Percentiles rank a stretch among this genome's conserved stretches.
Conservation (phyloP, 169 alveolate species). For the Eimeria acervulina region DNA sequence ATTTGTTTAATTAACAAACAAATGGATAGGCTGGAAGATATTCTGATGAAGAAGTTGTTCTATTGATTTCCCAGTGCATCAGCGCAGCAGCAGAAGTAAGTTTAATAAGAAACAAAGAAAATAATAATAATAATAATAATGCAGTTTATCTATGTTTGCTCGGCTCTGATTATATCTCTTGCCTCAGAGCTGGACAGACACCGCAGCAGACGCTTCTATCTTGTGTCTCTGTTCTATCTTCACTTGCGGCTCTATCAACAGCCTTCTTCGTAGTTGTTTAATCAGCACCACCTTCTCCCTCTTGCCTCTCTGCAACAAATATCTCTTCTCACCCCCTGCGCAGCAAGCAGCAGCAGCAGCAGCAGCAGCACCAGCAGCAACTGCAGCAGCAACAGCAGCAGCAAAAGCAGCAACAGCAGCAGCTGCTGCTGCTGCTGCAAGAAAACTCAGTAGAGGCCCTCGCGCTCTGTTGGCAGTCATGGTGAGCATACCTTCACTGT, state of each 20-base stretch:
- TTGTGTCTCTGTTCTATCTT: neutral
- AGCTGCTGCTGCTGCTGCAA: neutral
- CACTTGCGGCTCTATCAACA: neutral
- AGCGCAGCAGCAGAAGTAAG: neutral
- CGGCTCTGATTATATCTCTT: too few species aligned
- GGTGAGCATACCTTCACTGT: neutral
- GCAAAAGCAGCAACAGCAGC: neutral
- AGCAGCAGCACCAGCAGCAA: neutral
- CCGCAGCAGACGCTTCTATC: conserved; percentile 11
- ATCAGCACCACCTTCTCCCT: neutral
- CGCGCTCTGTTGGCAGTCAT: conserved; percentile 39
- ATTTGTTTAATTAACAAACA: too few species aligned
- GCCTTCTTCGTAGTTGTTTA: neutral
- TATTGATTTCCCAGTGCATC: neutral
- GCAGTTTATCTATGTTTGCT: too few species aligned
- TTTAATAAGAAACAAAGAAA: neutral
- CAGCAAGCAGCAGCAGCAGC: neutral
- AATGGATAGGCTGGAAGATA: neutral
- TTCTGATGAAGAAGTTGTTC: neutral
- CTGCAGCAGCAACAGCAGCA: neutral
- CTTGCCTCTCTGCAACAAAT: conserved; percentile 41
- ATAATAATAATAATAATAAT: too few species aligned
- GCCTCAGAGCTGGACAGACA: neutral
- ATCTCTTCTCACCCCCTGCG: neutral
- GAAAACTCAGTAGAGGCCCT: conserved; percentile 4